Conservation (phyloP, 345 rosid genomes). For the Mercurialis annua region DNA sequence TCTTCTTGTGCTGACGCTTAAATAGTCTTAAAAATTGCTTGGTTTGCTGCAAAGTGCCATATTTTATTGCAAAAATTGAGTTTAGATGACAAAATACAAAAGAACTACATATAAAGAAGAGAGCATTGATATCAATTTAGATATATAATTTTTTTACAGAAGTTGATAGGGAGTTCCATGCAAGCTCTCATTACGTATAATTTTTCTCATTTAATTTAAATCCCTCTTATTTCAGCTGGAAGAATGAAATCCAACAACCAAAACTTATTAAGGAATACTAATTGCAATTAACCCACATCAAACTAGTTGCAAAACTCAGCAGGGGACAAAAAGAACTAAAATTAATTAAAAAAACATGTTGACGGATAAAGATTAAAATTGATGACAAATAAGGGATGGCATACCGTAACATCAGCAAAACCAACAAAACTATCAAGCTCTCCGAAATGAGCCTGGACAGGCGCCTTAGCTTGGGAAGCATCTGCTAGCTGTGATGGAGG, state of each 20-base stretch:
- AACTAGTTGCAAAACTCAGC: too few species aligned
- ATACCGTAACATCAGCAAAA: conserved; percentile 79
- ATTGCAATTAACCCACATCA: too few species aligned
- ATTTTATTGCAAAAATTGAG: not conserved
- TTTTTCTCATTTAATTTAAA: not conserved
- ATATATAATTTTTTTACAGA: too few species aligned
- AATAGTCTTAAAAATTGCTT: conserved; percentile 1
- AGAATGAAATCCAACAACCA: not conserved
- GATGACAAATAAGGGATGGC: conserved; percentile 9
- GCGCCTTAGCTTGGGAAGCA: conserved; percentile 75
- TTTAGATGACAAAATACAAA: not conserved
- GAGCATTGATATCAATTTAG: not conserved
- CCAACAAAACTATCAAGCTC: conserved; percentile 84
- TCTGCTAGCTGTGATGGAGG: conserved; percentile 87
- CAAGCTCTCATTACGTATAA: not conserved
- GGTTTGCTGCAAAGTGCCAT: not conserved
- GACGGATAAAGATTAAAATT: not conserved
- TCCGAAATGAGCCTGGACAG: conserved; percentile 87
- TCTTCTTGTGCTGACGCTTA: not conserved
- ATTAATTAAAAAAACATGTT: not conserved
- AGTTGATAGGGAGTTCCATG: not conserved
- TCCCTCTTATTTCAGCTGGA: not conserved
- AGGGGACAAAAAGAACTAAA: not conserved
- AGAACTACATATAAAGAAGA: not conserved
- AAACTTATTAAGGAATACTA: not conserved